These are phyloP conservation scores for Geotrichum reessii DNA, from an alignment of 1,139 yeast species.

Conservation along the genomic window DNA sequence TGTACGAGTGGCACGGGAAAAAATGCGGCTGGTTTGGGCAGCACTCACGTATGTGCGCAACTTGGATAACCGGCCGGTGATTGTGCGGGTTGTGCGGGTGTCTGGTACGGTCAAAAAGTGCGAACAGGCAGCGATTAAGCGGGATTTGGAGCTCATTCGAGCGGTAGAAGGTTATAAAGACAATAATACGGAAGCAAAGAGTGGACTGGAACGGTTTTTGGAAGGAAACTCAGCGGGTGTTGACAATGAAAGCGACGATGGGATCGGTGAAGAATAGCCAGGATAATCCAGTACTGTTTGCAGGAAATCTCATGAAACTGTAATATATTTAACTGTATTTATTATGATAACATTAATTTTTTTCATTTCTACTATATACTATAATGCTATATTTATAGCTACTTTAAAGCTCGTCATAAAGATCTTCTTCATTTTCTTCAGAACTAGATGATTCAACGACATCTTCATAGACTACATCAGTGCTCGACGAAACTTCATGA, in stretches of 20 bases:
- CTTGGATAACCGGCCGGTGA: conserved; percentile 49
- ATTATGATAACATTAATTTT: background rate
- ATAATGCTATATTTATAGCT: background rate
- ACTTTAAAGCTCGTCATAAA: conserved; percentile 7
- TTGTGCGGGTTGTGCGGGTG: conserved; percentile 60
- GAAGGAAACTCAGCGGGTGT: background rate
- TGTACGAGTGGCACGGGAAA: conserved; percentile 65
- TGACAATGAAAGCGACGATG: background rate
- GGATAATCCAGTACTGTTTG: background rate
- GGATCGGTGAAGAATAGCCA: background rate
- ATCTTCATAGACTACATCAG: conserved; percentile 19
- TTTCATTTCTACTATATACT: background rate
- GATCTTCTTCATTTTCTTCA: conserved; percentile 2
- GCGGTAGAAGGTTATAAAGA: background rate
- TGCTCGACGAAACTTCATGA: conserved; percentile 20
- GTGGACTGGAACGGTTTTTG: background rate
- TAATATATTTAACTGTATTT: background rate
- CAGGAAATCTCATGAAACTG: background rate
- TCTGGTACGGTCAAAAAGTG: conserved; percentile 89
- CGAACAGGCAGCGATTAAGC: conserved; percentile 49
- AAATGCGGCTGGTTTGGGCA: conserved; percentile 57
- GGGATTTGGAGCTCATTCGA: background rate
- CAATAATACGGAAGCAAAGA: background rate
- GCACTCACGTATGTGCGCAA: conserved; percentile 61
- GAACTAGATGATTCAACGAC: background rate